Evolutionary conservation across 2,329 filamentous ascomycete genomes (phyloP), one percentile per base, ranked within the genome.

Genomic region (Exophiala calicioides): DNA sequence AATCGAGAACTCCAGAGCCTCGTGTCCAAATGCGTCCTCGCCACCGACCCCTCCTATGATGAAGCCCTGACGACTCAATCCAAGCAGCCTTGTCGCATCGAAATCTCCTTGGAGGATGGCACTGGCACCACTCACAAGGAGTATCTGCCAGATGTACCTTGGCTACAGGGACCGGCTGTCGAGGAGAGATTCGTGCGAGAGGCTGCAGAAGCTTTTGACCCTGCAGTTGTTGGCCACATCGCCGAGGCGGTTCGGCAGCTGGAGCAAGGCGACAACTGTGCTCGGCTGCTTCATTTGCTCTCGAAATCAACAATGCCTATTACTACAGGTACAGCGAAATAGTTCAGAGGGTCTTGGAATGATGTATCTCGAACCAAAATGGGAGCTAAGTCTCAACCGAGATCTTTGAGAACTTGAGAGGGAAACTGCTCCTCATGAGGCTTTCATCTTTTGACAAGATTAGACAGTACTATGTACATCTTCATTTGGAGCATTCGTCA

Each of bases 131-230:
- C 20, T 5, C 21, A 34, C 9, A 20, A 15, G 15, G 19, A 41
- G 12, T 47, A 21, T n/a, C 15, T 47, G 27, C n/a, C 12, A 19
- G 44, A 47, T 29, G 44, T 47, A 6, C 44, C 44, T 13, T 47
- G 44, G 44, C 19, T 42, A 29, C 21, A 35, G 18, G 19, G 18
- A 13, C 5, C 15, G 29, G 37, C 36, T 13, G 44, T 47, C 6
- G 44, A 47, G 30, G 23, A 34, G 12, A 12, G 44, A 15, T 47
- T 47, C 29, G 10, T 16, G 12, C 26, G 26, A 24, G 44, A 47
- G 31, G 44, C 37, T n/a, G 20, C 19, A 5, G 36, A 27, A 7
- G 12, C 29, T 4, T 47, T 40, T 27, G 30, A 29, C 16, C 13
- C 24, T 19, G 15, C 13, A 4, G 16, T 10, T 13, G 27, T 42